phyloP scores from a whole-genome alignment of 768 basidiomycete species.

The Tricholoma hemisulphureum region DNA sequence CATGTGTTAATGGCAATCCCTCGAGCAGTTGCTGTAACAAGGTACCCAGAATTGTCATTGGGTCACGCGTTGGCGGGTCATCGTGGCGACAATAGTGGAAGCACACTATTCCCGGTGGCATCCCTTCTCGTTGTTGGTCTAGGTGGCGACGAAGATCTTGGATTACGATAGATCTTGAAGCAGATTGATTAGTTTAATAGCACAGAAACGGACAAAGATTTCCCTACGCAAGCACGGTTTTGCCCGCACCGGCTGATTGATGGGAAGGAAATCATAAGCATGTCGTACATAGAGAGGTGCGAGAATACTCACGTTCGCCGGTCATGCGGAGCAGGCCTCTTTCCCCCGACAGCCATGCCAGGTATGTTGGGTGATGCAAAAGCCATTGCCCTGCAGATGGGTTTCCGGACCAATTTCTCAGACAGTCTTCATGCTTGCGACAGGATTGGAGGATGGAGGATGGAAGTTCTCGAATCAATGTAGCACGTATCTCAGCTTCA shows the following conservation, averaged over 20 bases:
- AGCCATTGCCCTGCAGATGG: not conserved
- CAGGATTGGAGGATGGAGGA: not conserved
- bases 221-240: not conserved
- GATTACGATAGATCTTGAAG: not conserved
- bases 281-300: not conserved
- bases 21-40: not conserved
- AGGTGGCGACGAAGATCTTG: not conserved
- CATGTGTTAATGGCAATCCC: not conserved
- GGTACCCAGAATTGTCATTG: not conserved
- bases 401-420: not conserved
- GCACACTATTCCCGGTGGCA: not conserved
- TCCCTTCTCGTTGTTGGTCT: not conserved
- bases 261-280: not conserved
- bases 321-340: not conserved
- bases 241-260: not conserved
- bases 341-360: not conserved
- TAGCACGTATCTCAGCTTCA: not conserved
- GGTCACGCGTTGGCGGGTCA: not conserved
- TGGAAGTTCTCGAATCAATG: not conserved
- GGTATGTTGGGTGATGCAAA: not conserved
- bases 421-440: not conserved
- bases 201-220: too few species aligned
- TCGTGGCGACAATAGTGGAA: not conserved
- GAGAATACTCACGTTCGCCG: not conserved
- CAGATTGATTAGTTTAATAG: not conserved